Conservation (phyloP, 2,329 filamentous ascomycete genomes). For the Fusarium cyanostomum region DNA sequence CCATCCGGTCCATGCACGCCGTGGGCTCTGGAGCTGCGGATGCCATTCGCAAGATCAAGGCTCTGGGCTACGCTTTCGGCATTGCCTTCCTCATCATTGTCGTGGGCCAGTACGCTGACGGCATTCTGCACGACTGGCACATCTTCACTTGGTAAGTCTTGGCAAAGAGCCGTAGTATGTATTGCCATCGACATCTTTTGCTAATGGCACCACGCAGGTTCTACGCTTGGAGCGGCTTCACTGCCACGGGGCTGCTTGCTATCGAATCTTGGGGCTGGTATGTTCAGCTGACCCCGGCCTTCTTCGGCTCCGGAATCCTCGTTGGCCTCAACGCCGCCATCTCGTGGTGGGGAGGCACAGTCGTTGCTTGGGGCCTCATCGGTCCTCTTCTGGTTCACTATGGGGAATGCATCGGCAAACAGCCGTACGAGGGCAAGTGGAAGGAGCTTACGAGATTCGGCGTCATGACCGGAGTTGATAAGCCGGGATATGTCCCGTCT, state of each 20-base stretch:
- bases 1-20: constrained; percentile 70
- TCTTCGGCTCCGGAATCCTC: constrained; percentile 65
- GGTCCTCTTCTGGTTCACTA: constrained; percentile 58
- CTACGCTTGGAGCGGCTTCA: constrained; percentile 64
- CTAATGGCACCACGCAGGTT: constrained; percentile 42
- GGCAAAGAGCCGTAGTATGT: not conserved
- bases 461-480: constrained; percentile 43
- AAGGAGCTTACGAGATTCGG: constrained; percentile 44
- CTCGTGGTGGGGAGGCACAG: constrained; percentile 65
- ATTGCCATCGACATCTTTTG: not conserved
- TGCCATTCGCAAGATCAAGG: constrained; percentile 66
- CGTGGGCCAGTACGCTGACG: constrained; percentile 66
- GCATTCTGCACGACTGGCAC: constrained; percentile 69
- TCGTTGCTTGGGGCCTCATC: constrained; percentile 65
- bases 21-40: constrained; percentile 60
- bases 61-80: constrained; percentile 60
- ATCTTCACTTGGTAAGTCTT: constrained; percentile 54
- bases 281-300: constrained; percentile 67
- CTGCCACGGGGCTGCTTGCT: constrained; percentile 56
- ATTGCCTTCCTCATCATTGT: constrained; percentile 63
- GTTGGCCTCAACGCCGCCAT: constrained; percentile 64
- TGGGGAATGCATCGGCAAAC: constrained; percentile 60
- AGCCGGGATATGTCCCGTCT: constrained; percentile 46
- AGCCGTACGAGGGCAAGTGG: constrained; percentile 44
- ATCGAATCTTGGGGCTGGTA: constrained; percentile 71